Percentiles rank a stretch among this genome's conserved stretches.
Evolutionary conservation across 495 filamentous ascomycete species (phyloP).

Genomic region (Podospora anserina): DNA sequence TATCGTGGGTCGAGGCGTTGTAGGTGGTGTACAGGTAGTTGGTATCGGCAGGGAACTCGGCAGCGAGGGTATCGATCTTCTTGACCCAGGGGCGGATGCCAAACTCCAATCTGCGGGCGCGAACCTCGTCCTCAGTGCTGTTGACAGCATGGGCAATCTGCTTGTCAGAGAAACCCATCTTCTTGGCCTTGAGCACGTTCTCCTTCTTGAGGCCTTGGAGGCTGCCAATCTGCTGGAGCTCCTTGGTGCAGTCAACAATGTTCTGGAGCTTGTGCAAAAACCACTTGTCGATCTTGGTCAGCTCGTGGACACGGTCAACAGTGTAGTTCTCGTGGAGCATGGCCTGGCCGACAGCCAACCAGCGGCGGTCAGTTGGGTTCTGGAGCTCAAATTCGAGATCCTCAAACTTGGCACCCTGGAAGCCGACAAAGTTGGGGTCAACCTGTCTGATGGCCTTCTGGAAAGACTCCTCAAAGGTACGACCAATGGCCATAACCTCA

Average conservation of each 20-base stretch:
- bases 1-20: conserved; percentile 93
- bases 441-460: conserved; percentile 98
- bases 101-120: conserved; percentile 78
- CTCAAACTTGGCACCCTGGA: conserved; percentile 94
- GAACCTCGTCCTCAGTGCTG: conserved; percentile 84
- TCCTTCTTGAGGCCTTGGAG: conserved; percentile 84
- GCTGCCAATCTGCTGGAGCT: conserved; percentile 84
- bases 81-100: conserved; percentile 89
- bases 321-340: conserved; percentile 96
- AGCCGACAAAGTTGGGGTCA: conserved; percentile 84
- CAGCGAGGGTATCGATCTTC: conserved; percentile 95
- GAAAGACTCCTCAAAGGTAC: conserved; percentile 98
- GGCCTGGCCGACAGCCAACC: conserved; percentile 95
- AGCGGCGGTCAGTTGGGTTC: conserved; percentile 92
- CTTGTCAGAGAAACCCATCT: conserved; percentile 94
- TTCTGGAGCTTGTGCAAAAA: conserved; percentile 98
- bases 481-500: conserved; percentile 98
- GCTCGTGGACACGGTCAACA: conserved; percentile 82
- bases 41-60: conserved; percentile 95
- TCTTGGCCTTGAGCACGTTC: conserved; percentile 84
- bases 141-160: conserved; percentile 88
- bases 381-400: conserved; percentile 83
- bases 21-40: conserved; percentile 99
- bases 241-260: conserved; percentile 82
- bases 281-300: conserved; percentile 96